These are phyloP conservation scores for Chamaenerion angustifolium DNA, from an alignment of 345 rosid genomes.

Conservation along the genomic window DNA sequence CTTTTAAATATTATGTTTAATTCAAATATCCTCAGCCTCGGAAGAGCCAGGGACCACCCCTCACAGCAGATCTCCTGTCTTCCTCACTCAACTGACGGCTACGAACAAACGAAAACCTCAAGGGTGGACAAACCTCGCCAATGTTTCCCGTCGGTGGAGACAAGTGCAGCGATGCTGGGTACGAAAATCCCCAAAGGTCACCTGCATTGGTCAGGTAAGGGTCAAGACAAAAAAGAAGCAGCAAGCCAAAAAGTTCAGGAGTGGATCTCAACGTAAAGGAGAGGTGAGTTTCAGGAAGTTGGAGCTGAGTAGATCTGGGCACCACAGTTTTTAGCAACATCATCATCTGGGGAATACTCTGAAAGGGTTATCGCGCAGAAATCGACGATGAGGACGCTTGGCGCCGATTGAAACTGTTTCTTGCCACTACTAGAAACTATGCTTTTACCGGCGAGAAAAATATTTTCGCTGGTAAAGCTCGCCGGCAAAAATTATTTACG, in stretches of 20 bases:
- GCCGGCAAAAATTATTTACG: too few species aligned
- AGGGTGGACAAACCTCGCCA: slow-evolving; percentile 69
- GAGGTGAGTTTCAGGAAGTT: slow-evolving; percentile 56
- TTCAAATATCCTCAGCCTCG: slow-evolving; percentile 70
- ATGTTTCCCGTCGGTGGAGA: slow-evolving; percentile 62
- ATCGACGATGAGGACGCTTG: slow-evolving; percentile 63
- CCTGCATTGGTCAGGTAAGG: slow-evolving; percentile 97
- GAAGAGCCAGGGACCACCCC: slow-evolving; percentile 31
- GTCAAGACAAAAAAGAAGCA: slow-evolving; percentile 69
- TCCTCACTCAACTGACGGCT: slow-evolving; percentile 68
- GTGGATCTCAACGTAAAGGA: slow-evolving; percentile 51
- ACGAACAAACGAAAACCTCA: slow-evolving; percentile 58
- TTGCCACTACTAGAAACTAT: too few species aligned
- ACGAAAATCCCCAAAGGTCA: slow-evolving; percentile 89
- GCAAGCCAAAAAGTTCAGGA: slow-evolving; percentile 59
- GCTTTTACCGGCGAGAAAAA: too few species aligned
- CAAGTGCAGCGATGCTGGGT: slow-evolving; percentile 40
- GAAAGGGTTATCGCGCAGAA: slow-evolving; percentile 35
- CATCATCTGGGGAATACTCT: slow-evolving; percentile 16
- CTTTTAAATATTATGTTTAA: too few species aligned
- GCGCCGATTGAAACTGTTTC: too few species aligned
- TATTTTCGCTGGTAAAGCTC: too few species aligned
- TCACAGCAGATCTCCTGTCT: slow-evolving; percentile 67
- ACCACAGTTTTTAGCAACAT: slow-evolving; percentile 11
- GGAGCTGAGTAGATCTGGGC: slow-evolving; percentile 15